Evolutionary conservation across 371 early-diverging fungal genomes (phyloP).

Genomic region (Smittium culicis): DNA sequence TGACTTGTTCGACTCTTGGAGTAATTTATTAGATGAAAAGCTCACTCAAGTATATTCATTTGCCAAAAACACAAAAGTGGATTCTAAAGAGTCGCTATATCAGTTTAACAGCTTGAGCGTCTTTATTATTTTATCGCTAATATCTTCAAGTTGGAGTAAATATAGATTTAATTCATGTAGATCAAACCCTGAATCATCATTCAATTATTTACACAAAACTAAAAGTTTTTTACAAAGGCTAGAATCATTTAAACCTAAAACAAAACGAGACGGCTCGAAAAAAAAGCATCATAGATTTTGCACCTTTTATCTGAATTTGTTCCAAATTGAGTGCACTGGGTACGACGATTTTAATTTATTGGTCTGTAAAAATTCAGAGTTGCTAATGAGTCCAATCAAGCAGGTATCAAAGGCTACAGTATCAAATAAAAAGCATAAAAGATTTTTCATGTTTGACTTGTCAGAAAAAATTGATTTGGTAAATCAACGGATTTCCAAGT

Average conservation of each 20-base stretch:
- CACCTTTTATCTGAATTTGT: neutral
- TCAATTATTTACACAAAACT: neutral
- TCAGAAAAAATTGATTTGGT: neutral
- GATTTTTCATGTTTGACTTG: neutral
- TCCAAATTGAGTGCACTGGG: neutral
- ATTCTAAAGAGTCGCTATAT: neutral
- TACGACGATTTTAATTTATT: neutral
- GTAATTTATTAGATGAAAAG: neutral
- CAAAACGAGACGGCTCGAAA: neutral
- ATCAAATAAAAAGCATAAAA: neutral
- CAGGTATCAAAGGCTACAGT: neutral
- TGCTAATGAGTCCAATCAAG: neutral
- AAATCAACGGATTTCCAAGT: neutral
- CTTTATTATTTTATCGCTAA: neutral
- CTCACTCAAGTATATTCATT: neutral
- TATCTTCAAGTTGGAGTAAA: neutral
- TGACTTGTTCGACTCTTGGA: neutral
- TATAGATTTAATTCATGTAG: neutral
- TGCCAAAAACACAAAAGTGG: neutral
- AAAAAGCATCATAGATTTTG: neutral
- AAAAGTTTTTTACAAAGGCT: neutral
- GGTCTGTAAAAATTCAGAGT: neutral
- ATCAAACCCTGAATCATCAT: neutral
- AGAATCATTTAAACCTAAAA: neutral
- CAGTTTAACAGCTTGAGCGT: neutral